Evolutionary conservation across 805 yeast species (phyloP), one percentile per base, ranked within the genome.

Genomic region (Wickerhamomyces sydowiorum): DNA sequence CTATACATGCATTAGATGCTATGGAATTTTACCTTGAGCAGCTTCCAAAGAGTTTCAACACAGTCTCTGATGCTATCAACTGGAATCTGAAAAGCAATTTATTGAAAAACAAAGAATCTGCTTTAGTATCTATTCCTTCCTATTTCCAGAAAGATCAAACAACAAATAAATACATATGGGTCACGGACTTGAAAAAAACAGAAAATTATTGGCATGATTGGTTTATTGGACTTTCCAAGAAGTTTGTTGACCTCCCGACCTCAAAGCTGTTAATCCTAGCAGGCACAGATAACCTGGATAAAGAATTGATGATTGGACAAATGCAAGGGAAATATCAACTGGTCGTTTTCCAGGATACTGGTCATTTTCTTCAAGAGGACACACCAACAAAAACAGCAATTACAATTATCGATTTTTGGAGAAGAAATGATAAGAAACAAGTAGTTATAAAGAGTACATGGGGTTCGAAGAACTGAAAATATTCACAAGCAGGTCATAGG

Each of bases 291-390:
- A 79, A 85, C 18, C 69, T 95, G 24, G 99, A 93, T 62, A 88
- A 83, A 48, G 76, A 76, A 30, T 68, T 93, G 37, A 88, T 90
- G 61, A 80, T 93, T 39, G 99, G 97, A 1, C 99, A 95, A 62
- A 93, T 93, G 99, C 98, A 90, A 64, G 99, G 99, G 2, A 82
- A 80, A 59, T 93, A 84, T 61, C 99, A 95, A 63, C 71, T 93
- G 32, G 80, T 86, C 13, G 93, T 89, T 5, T 82, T 88, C 59
- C 78, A 73, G 47, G 83, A 81, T 41, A 70, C 89, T 2, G 97
- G 98, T 1, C 99, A 93, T 64, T 93, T 90, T 52, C 67, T 95
- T n/a, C 99, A 93, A 37, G 99, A 93, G 58, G 99, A 93, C 60
- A 72, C 75, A 7, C 93, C 97, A 0, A 62, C 57, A 4, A 83